These are phyloP conservation scores for Cyclocybe cylindracea DNA, from an alignment of 768 basidiomycete genomes.

Conservation along the genomic window DNA sequence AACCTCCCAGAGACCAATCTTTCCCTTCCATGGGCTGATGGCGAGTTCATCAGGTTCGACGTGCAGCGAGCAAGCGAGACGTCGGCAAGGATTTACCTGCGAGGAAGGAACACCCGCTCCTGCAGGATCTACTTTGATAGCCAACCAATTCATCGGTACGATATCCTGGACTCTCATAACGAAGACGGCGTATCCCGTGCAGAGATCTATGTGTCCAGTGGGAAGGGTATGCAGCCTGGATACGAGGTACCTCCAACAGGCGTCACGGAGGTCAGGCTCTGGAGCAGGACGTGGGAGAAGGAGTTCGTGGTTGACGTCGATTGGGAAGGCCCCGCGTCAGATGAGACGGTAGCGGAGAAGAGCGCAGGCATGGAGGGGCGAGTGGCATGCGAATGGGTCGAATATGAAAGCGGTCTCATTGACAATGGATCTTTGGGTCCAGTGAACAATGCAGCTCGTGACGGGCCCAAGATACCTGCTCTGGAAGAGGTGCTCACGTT, in stretches of 20 bases:
- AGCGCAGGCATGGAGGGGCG: conserved; percentile 35
- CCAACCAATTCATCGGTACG: conserved; percentile 38
- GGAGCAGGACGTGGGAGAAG: conserved; percentile 61
- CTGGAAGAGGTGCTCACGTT: conserved; percentile 65
- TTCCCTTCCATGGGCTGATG: conserved; percentile 9
- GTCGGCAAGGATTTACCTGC: conserved; percentile 49
- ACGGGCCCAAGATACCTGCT: conserved; percentile 57
- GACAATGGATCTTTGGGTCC: conserved; percentile 36
- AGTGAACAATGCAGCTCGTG: conserved; percentile 1
- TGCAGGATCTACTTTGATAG: conserved; percentile 61
- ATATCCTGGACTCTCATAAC: conserved; percentile 23
- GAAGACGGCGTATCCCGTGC: background rate
- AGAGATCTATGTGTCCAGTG: background rate
- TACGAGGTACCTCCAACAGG: conserved; percentile 33
- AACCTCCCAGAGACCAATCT: background rate
- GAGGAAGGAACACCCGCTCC: conserved; percentile 61
- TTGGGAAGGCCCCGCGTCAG: conserved; percentile 30
- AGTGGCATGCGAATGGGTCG: conserved; percentile 67
- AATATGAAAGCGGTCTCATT: conserved; percentile 58
- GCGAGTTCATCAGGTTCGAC: conserved; percentile 35
- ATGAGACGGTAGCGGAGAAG: conserved; percentile 1
- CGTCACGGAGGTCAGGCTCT: conserved; percentile 48
- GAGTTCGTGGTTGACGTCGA: conserved; percentile 54
- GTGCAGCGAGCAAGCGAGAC: conserved; percentile 40
- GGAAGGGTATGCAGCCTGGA: conserved; percentile 37